These are phyloP conservation scores for Candida germanica DNA, from an alignment of 805 yeast species.

Conservation along the genomic window DNA sequence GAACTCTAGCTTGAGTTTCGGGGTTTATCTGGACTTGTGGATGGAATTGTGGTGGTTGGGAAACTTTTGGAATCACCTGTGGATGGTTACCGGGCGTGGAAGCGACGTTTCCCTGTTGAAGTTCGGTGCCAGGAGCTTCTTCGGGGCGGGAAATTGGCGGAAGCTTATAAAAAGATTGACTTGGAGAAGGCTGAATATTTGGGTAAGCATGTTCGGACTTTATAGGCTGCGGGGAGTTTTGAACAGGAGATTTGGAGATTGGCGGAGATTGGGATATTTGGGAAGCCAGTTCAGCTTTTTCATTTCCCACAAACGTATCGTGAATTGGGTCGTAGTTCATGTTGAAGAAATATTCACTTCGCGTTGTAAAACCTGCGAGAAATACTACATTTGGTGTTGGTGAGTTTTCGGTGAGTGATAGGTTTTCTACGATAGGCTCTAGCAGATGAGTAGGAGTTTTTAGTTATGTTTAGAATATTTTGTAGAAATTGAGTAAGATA, in stretches of 20 bases:
- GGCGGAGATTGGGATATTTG: not conserved
- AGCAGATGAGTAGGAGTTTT: too few species aligned
- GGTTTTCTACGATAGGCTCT: too few species aligned
- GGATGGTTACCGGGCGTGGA: not conserved
- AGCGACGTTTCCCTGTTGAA: too few species aligned
- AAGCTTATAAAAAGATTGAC: not conserved
- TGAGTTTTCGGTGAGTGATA: not conserved
- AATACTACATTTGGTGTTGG: too few species aligned
- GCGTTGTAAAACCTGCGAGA: not conserved
- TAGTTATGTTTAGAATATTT: too few species aligned
- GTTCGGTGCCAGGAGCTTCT: not conserved
- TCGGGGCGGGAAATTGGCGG: too few species aligned
- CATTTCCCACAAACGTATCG: constrained; percentile 25
- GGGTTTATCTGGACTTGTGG: not conserved
- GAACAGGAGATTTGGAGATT: not conserved
- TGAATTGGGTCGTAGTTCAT: constrained; percentile 47
- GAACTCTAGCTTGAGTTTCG: not conserved
- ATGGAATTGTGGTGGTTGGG: too few species aligned
- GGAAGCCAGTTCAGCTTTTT: not conserved
- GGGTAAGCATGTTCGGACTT: not conserved
- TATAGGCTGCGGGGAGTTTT: not conserved
- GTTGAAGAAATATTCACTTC: not conserved
- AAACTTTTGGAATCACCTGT: not conserved
- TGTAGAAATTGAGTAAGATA: too few species aligned
- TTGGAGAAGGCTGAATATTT: not conserved